Base-by-base conservation (phyloP, 129 eudicot genomes). In the Pittosporum tobira region DNA sequence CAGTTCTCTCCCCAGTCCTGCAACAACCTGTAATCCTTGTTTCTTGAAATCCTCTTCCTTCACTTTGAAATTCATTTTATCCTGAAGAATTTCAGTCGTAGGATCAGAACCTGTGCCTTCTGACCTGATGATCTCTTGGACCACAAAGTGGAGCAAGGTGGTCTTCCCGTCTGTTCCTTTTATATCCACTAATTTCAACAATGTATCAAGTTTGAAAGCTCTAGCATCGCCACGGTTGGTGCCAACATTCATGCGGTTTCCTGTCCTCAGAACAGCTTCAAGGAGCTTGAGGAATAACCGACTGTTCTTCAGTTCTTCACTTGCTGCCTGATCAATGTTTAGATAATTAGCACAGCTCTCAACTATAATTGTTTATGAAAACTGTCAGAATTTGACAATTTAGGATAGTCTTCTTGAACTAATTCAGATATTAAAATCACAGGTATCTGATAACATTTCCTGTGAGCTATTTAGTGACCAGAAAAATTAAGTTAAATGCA, bases 151-250 rank as follows among this genome's bases (percentile, higher is more conserved):
- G 54, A 91, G 98, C 62, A 91, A 70, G 5, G 98, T 86, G 13
- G 98, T 91, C 69, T 91, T 86, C 15, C 98, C 98, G 62, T 91
- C 98, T 22, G 96, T 86, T 51, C 98, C 98, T 54, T 91, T 91
- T 74, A 91, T 70, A 28, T 91, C 98, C 30, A 79, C 89, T 34
- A 91, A 72, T 69, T 91, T 91, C 28, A 91, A 61, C 36, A 91
- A 81, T 2, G 98, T 83, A 48, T 86, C 98, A 26, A 91, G 84
- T 68, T 86, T 91, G 72, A 91, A 91, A 66, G 98, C 89, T 63
- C 79, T 80, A 53, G 98, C 98, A 66, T 75, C 95, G 23, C 98
- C 98, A 21, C 98, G 94, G 48, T 82, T 91, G 8, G 98, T 91
- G 44, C 98, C 98, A 48, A 77, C 87, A 42, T 91, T 91, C 98